phyloP scores from a whole-genome alignment of 2,329 filamentous ascomycete species.

The Stagonosporopsis rhizophila region DNA sequence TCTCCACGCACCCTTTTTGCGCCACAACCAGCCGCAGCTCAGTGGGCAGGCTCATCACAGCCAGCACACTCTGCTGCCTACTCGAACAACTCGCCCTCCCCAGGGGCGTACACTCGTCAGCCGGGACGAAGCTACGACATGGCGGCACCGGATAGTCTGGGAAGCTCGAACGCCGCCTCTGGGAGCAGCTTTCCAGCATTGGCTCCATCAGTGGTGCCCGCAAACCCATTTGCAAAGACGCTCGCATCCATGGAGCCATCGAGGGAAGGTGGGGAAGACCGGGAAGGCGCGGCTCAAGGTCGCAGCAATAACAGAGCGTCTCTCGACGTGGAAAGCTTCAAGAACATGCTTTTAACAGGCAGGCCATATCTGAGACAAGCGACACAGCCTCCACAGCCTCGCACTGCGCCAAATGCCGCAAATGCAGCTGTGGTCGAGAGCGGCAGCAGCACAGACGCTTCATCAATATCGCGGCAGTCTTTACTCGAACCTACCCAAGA shows the following conservation, averaged over 20 bases:
- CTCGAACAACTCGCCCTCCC: conserved; percentile 27
- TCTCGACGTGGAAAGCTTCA: conserved; percentile 80
- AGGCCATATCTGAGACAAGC: conserved; percentile 55
- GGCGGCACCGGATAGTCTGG: conserved; percentile 31
- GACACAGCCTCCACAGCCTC: conserved; percentile 34
- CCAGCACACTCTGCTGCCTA: conserved; percentile 26
- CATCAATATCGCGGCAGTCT: conserved; percentile 66
- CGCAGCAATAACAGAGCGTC: conserved; percentile 48
- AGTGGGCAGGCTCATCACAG: conserved; percentile 27
- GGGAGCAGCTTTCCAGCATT: conserved; percentile 21
- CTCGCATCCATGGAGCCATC: conserved; percentile 47
- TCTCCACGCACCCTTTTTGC: conserved; percentile 25
- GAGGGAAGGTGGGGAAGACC: conserved; percentile 35
- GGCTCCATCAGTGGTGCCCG: conserved; percentile 33
- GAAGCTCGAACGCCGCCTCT: conserved; percentile 33
- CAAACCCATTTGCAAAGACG: conserved; percentile 50
- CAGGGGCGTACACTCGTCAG: conserved; percentile 23
- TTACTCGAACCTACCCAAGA: conserved; percentile 61
- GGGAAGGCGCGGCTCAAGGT: conserved; percentile 35
- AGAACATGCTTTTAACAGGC: conserved; percentile 77
- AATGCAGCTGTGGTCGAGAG: conserved; percentile 47
- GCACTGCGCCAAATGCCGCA: conserved; percentile 31
- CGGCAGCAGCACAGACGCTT: conserved; percentile 65
- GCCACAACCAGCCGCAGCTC: conserved; percentile 23
- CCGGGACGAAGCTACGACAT: conserved; percentile 34